Conservation (phyloP, 257 asterid species). For the Ballota nigra region DNA sequence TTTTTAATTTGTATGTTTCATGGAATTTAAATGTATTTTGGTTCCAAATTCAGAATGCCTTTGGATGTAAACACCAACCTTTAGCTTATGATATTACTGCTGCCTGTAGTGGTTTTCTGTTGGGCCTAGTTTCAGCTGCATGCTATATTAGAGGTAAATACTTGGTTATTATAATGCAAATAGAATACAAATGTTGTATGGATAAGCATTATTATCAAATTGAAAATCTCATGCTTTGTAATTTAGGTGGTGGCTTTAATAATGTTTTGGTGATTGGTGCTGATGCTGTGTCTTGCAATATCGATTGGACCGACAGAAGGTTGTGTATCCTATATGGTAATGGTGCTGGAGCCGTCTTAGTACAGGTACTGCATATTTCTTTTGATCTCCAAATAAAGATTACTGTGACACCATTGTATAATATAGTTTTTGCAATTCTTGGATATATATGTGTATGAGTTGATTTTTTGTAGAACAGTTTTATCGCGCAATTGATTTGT, state of each 20-base stretch:
- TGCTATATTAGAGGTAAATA: conserved; percentile 81
- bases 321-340: conserved; percentile 96
- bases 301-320: conserved; percentile 96
- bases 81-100: conserved; percentile 91
- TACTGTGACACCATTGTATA: not conserved
- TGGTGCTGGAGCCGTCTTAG: conserved; percentile 91
- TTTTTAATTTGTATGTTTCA: too few species aligned
- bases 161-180: not conserved
- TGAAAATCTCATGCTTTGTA: conserved; percentile 3
- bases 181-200: not conserved
- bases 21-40: too few species aligned
- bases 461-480: too few species aligned
- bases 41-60: conserved; percentile 76
- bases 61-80: conserved; percentile 88
- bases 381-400: not conserved
- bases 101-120: conserved; percentile 91
- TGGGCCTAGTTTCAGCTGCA: conserved; percentile 93
- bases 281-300: conserved; percentile 87
- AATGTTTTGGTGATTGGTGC: conserved; percentile 97
- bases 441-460: not conserved
- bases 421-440: conserved; percentile 11
- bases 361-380: conserved; percentile 45
- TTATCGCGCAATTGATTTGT: too few species aligned
- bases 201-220: not conserved
- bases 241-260: conserved; percentile 81